phyloP scores from a whole-genome alignment of 176 grass and related monocot species.

The Hyparrhenia diplandra region DNA sequence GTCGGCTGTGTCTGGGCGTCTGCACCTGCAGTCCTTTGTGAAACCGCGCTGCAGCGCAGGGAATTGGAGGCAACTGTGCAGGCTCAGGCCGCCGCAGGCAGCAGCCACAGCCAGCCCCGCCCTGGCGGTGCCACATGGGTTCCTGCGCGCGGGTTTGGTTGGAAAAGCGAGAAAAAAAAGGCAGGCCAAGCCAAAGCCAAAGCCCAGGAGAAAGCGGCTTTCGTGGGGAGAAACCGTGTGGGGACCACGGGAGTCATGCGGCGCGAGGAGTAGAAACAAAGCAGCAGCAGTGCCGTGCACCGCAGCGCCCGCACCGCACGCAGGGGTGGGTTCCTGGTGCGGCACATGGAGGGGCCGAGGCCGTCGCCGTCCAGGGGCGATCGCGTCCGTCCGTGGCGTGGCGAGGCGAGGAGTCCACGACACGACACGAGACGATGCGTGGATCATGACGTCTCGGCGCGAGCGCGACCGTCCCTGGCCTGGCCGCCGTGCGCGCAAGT shows the following conservation, averaged over 20 bases:
- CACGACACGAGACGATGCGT: not conserved
- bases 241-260: not conserved
- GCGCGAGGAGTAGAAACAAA: not conserved
- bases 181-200: too few relatives aligned
- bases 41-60: too few relatives aligned
- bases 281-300: too few relatives aligned
- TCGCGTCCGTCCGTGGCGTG: not conserved
- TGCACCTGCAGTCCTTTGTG: not conserved
- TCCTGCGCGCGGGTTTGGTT: too few relatives aligned
- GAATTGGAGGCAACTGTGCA: not conserved
- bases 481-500: not conserved
- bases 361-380: not conserved
- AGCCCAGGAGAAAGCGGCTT: too few relatives aligned
- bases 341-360: not conserved
- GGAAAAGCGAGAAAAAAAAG: not conserved
- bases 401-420: not conserved
- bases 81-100: not conserved
- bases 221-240: slow-evolving; percentile 26
- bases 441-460: not conserved
- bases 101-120: too few relatives aligned
- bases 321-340: not conserved
- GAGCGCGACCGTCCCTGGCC: too few relatives aligned
- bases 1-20: not conserved
- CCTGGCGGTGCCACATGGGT: too few relatives aligned
- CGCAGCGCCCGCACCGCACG: not conserved